Evolutionary conservation across 495 filamentous ascomycete species (phyloP), one percentile per base, ranked within the genome.

Genomic region (Friedmanniomyces simplex): DNA sequence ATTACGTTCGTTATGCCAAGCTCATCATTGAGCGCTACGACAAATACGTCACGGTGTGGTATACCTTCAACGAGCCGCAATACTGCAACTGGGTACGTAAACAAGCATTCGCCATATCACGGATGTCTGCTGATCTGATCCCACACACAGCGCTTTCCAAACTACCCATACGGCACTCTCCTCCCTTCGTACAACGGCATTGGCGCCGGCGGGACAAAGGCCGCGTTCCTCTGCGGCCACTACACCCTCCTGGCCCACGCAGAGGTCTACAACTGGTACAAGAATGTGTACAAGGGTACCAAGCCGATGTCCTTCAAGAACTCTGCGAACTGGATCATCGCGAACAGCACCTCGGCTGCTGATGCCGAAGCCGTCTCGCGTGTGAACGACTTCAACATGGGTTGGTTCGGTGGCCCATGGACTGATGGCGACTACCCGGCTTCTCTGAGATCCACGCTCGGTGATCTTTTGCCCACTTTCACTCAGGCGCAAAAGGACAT

Each of bases 61-160:
- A 63, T 55, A 75, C 74, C 16, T 63, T 76, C 11, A 77, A 73
- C 54, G 75, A 74, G 66, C 59, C 50, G 42, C 54, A 57, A 21
- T 57, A 57, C 46, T 57, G 54, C 46, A 57, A 57, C 22, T 57
- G 54, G 46, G 39, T 43, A 16, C 3, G 39, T 43, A n/a, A n/a
- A n/a, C n/a, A n/a, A n/a, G n/a, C n/a, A n/a, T n/a, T n/a, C n/a
- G n/a, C n/a, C n/a, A n/a, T n/a, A n/a, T n/a, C n/a, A n/a, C n/a
- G n/a, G n/a, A n/a, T n/a, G n/a, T n/a, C 28, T 10, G 4, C 28
- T 32, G 4, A 10, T 3, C 28, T 32, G 10, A 32, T 32, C 28
- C 28, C 28, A 10, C 10, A 3, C 10, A 32, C 10, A 43, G 53
- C 54, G 54, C 54, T 57, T 57, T 43, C 37, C 43, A 1, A 26